Conservation (phyloP, 2,329 filamentous ascomycete genomes). For the Colletotrichum spinosum region DNA sequence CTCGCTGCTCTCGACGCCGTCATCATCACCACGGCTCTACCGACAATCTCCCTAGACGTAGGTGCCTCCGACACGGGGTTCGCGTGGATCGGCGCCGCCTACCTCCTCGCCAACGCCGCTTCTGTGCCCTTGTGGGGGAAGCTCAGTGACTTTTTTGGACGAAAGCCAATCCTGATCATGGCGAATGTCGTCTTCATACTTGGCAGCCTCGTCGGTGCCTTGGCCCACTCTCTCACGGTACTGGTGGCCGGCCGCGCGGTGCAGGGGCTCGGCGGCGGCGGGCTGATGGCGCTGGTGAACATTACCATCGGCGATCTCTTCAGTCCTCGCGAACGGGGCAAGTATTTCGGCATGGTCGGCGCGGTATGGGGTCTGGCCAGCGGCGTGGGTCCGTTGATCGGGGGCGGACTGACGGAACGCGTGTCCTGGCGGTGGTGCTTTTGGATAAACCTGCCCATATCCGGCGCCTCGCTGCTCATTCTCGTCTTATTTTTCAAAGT, state of each 20-base stretch:
- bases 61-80: conserved; percentile 75
- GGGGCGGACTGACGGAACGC: conserved; percentile 74
- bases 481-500: conserved; percentile 74
- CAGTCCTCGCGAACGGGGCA: conserved; percentile 61
- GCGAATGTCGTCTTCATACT: conserved; percentile 66
- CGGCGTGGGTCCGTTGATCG: conserved; percentile 74
- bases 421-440: conserved; percentile 79
- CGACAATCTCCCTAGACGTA: conserved; percentile 73
- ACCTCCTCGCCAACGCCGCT: conserved; percentile 76
- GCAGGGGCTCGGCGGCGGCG: conserved; percentile 68
- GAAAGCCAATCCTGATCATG: conserved; percentile 64
- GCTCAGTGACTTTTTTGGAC: conserved; percentile 68
- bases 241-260: conserved; percentile 45
- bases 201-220: conserved; percentile 65
- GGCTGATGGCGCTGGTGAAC: conserved; percentile 69
- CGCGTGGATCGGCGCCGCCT: conserved; percentile 82
- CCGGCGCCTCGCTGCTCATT: conserved; percentile 58
- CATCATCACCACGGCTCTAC: conserved; percentile 75
- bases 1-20: conserved; percentile 68
- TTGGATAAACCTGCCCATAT: conserved; percentile 71
- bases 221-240: conserved; percentile 46
- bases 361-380: conserved; percentile 73
- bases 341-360: conserved; percentile 66
- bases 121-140: conserved; percentile 78
- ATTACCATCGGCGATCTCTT: conserved; percentile 69